Base-by-base conservation (phyloP, 257 asterid species). In the Agastache rugosa region DNA sequence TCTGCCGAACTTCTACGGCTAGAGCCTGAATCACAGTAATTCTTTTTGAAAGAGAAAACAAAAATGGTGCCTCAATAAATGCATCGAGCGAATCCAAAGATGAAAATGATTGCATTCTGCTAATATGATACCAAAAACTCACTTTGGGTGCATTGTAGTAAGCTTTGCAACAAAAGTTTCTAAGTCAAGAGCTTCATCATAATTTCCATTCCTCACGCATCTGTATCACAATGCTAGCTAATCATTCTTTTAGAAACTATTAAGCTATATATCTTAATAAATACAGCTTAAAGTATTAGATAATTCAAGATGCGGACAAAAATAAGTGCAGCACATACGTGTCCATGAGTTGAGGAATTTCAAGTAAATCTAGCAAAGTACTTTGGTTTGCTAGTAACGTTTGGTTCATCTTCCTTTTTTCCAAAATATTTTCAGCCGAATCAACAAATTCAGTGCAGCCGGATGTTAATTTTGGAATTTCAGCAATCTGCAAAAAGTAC, bases 261-360 rank as follows among this genome's bases (percentile, higher is more conserved):
- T 19, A 42, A 76, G 70, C 41, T 19, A 44, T 73, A 45, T 11
- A 48, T 5, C 37, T 31, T 2, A 1, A 39, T 72, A 39, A 10
- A 29, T 45, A 74, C 44, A 56, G 29, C 72, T 68, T 53, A 15
- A 54, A 66, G 41, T 39, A 74, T 45, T 35, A 71, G 67, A 70
- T 60, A 67, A 71, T 47, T 60, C 20, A 63, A 27, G 72, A 71
- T 54, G 71, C 4, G 17, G 23, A 59, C 15, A 60, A 61, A 65
- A 23, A 34, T 54, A 82, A 48, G 59, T 25, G 37, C 14, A 55
- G 75, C 72, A 81, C 87, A 45, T 88, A 95, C 98, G 98, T 95
- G 83, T 92, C 97, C 99, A 95, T 95, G 79, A 95, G 97, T 81
- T 95, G 99, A 80, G 99, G 99, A 79, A 92, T 92, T 91, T 95